These are phyloP conservation scores for Hondaea fermentalgiana DNA, from an alignment of 108 stramenopile genomes.

Conservation along the genomic window DNA sequence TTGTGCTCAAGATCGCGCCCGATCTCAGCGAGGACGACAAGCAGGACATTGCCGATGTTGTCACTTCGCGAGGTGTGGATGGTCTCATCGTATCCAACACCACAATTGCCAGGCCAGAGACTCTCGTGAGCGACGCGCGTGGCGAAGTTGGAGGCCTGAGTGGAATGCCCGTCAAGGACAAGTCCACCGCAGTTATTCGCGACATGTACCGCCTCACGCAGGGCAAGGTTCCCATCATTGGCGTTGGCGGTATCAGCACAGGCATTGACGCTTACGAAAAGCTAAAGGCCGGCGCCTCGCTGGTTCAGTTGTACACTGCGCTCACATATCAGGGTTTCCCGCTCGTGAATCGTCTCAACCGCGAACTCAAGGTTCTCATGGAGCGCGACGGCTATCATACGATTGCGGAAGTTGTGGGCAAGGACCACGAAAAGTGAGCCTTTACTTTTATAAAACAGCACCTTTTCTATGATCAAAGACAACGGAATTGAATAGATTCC, in stretches of 20 bases:
- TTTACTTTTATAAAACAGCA: too few relatives aligned
- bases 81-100: constrained; percentile 89
- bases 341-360: constrained; percentile 42
- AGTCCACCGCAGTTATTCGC: constrained; percentile 72
- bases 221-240: constrained; percentile 77
- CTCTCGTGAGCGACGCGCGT: constrained; percentile 41
- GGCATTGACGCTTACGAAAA: constrained; percentile 82
- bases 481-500: too few relatives aligned
- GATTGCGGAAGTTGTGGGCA: constrained; percentile 42
- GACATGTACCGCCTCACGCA: constrained; percentile 64
- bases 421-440: neutral
- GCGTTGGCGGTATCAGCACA: constrained; percentile 79
- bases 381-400: constrained; percentile 26
- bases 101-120: constrained; percentile 59
- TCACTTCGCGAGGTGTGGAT: constrained; percentile 61
- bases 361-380: constrained; percentile 34
- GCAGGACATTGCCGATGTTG: constrained; percentile 59
- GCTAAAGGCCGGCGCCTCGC: constrained; percentile 74
- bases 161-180: constrained; percentile 64
- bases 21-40: constrained; percentile 69
- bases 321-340: constrained; percentile 83
- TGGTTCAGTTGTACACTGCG: constrained; percentile 80
- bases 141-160: constrained; percentile 76
- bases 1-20: constrained; percentile 87
- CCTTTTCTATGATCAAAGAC: too few relatives aligned